A percentile compares a stretch with the other conserved stretches of the same genome.
Conservation (phyloP, 2,329 filamentous ascomycete genomes). For the Hortaea sp. region DNA sequence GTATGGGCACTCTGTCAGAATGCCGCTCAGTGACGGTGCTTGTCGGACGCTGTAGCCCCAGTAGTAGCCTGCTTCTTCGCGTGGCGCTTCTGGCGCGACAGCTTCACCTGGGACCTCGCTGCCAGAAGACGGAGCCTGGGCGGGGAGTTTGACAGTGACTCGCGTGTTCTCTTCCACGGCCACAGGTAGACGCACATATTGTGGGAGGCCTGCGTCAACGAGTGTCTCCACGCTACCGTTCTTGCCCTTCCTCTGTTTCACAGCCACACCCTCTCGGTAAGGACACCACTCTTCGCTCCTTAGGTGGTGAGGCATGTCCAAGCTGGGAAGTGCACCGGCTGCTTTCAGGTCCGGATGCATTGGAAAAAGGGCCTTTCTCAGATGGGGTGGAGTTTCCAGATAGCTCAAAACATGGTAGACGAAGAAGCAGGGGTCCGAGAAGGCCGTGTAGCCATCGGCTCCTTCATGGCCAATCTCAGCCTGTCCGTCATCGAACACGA, state of each 20-base stretch:
- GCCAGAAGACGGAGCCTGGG: slow-evolving; percentile 18
- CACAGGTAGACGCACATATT: slow-evolving; percentile 44
- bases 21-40: slow-evolving; percentile 54
- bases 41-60: slow-evolving; percentile 72
- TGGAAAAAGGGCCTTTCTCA: slow-evolving; percentile 65
- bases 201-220: slow-evolving; percentile 41
- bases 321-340: slow-evolving; percentile 61
- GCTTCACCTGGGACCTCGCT: slow-evolving; percentile 40
- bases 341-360: slow-evolving; percentile 67
- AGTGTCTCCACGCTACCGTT: slow-evolving; percentile 21
- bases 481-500: slow-evolving; percentile 68
- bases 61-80: slow-evolving; percentile 70
- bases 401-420: slow-evolving; percentile 69
- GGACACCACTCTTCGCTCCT: slow-evolving; percentile 65
- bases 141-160: slow-evolving; percentile 59
- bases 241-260: slow-evolving; percentile 35
- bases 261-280: slow-evolving; percentile 68
- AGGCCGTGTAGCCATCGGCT: slow-evolving; percentile 50
- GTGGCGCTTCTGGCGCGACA: slow-evolving; percentile 57
- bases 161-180: slow-evolving; percentile 60
- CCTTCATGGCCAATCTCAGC: slow-evolving; percentile 22
- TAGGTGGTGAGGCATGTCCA: slow-evolving; percentile 81
- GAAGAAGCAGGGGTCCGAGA: slow-evolving; percentile 68
- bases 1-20: slow-evolving; percentile 68
- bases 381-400: slow-evolving; percentile 74